Evolutionary conservation across 129 eudicot genomes (phyloP).

Genomic region (Helichrysum umbraculigerum): DNA sequence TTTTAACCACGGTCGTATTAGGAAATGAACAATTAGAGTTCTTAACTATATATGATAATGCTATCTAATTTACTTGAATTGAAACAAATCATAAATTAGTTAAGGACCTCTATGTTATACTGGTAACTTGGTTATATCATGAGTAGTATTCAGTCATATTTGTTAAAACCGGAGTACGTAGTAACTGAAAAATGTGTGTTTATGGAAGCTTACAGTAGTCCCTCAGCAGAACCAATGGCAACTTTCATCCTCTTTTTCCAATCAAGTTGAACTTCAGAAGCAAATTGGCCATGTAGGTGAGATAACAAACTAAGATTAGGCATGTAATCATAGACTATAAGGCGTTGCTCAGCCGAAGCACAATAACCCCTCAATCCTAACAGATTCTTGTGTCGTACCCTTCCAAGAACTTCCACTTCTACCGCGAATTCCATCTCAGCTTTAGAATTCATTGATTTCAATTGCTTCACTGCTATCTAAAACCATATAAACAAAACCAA

Average conservation of each 20-base stretch:
- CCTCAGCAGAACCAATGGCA: slow-evolving; percentile 76
- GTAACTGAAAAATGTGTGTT: not conserved
- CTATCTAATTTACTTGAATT: too few relatives aligned
- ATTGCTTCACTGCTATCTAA: slow-evolving; percentile 85
- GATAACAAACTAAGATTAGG: slow-evolving; percentile 84
- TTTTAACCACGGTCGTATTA: too few relatives aligned
- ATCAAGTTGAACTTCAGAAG: slow-evolving; percentile 60
- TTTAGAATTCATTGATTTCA: slow-evolving; percentile 82
- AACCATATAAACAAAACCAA: not conserved
- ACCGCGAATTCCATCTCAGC: slow-evolving; percentile 95
- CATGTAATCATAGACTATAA: slow-evolving; percentile 88
- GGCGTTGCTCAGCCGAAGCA: slow-evolving; percentile 65
- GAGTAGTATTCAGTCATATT: too few relatives aligned
- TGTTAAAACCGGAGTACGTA: too few relatives aligned
- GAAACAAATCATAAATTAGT: too few relatives aligned
- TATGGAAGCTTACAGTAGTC: slow-evolving; percentile 58
- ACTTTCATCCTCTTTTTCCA: slow-evolving; percentile 75
- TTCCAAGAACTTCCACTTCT: slow-evolving; percentile 86
- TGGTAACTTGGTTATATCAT: too few relatives aligned
- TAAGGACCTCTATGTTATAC: too few relatives aligned
- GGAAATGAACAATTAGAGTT: too few relatives aligned
- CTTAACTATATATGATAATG: too few relatives aligned
- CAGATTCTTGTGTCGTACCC: slow-evolving; percentile 81
- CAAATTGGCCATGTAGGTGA: slow-evolving; percentile 76
- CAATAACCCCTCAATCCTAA: slow-evolving; percentile 80